phyloP scores from a whole-genome alignment of 2,329 filamentous ascomycete species.

The Lachnellula subtilissima region DNA sequence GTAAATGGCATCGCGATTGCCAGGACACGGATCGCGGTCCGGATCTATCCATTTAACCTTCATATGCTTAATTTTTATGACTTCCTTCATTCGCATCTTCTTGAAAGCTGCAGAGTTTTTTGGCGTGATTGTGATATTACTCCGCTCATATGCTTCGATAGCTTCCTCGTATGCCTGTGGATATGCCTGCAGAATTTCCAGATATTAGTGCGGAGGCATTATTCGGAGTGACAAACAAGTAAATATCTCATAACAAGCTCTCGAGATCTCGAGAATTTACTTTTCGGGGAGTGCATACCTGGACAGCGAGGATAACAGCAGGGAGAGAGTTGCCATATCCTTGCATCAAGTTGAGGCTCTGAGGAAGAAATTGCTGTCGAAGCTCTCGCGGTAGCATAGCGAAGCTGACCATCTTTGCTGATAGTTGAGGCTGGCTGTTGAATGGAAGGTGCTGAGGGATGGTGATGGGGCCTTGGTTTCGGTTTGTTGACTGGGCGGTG shows the following conservation, averaged over 20 bases:
- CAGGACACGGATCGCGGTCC: no score
- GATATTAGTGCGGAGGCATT: no score
- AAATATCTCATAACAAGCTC: no score
- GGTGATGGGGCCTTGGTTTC: no score
- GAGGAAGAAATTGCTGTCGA: neutral
- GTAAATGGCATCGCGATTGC: neutral
- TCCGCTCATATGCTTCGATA: constrained; percentile 21
- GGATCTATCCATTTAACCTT: neutral
- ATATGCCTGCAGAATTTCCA: no score
- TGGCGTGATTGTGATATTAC: constrained; percentile 9
- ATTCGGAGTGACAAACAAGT: no score
- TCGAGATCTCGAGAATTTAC: no score
- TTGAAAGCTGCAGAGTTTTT: neutral
- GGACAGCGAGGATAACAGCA: neutral
- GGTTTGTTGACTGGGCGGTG: no score
- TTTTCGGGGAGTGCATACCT: no score
- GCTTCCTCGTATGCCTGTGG: constrained; percentile 16
- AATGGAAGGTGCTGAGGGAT: no score
- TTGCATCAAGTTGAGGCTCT: neutral
- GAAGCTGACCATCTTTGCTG: neutral
- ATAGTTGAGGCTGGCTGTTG: no score
- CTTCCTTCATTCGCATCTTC: neutral
- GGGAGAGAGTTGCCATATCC: neutral
- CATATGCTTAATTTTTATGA: neutral
- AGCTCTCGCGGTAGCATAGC: neutral